Evolutionary conservation across 306 rosid species (phyloP).

Genomic region (Sphenostylis stenocarpa): DNA sequence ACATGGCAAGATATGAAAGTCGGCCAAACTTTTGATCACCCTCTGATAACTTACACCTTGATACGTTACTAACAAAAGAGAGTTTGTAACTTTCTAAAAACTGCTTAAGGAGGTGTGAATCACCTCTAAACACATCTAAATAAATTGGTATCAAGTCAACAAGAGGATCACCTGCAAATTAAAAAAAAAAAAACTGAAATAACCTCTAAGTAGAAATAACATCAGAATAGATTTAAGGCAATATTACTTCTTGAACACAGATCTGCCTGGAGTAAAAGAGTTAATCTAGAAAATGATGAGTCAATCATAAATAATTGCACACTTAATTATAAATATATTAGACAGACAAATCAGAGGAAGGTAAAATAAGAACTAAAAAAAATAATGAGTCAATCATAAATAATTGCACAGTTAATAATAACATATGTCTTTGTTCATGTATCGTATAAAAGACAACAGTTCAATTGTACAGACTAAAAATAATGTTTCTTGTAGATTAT

Average conservation of each 20-base stretch:
- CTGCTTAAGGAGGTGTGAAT: slow-evolving; percentile 54
- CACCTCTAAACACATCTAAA: slow-evolving; percentile 91
- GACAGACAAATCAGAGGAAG: slow-evolving; percentile 16
- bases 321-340: slow-evolving; percentile 18
- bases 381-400: too few relatives aligned
- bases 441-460: not conserved
- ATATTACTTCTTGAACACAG: not conserved
- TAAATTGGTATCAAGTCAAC: slow-evolving; percentile 83
- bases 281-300: not conserved
- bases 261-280: not conserved
- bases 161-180: slow-evolving; percentile 79
- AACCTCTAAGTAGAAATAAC: slow-evolving; percentile 10
- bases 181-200: slow-evolving; percentile 20
- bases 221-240: slow-evolving; percentile 4
- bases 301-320: not conserved
- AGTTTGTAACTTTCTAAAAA: slow-evolving; percentile 86
- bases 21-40: slow-evolving; percentile 54
- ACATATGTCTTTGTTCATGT: not conserved
- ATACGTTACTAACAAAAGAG: slow-evolving; percentile 51
- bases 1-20: slow-evolving; percentile 88
- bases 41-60: slow-evolving; percentile 43
- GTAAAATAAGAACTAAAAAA: slow-evolving; percentile 1
- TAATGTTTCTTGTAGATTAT: not conserved
- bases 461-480: not conserved
- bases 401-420: too few relatives aligned